These are phyloP conservation scores for Hypoxylon sp. DNA, from an alignment of 2,329 filamentous ascomycete species.

Conservation along the genomic window DNA sequence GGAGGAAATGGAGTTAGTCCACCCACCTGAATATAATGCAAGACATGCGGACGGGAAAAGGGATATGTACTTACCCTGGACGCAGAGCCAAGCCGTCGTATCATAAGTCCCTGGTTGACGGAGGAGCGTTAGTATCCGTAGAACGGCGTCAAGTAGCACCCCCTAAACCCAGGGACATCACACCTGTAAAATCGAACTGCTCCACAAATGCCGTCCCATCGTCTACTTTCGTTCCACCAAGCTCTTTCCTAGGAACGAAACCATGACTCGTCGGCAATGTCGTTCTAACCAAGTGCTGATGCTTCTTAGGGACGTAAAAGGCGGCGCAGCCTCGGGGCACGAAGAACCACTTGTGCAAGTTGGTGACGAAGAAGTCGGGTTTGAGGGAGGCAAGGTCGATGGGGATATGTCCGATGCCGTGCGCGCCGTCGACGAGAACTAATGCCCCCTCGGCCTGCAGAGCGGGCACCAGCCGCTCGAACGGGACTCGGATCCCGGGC, in stretches of 20 bases:
- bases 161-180: conserved; percentile 5
- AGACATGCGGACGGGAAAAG: background rate
- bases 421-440: conserved; percentile 73
- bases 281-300: conserved; percentile 72
- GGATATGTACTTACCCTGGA: conserved; percentile 51
- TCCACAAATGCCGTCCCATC: conserved; percentile 45
- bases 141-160: background rate
- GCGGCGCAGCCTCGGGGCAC: conserved; percentile 73
- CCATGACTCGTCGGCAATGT: conserved; percentile 74
- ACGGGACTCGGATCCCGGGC: conserved; percentile 74
- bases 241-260: conserved; percentile 58
- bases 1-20: background rate
- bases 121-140: conserved; percentile 68
- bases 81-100: conserved; percentile 68
- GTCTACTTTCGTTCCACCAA: background rate
- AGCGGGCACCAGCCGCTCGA: conserved; percentile 66
- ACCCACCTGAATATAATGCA: background rate
- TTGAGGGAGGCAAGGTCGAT: conserved; percentile 68
- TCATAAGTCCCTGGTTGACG: conserved; percentile 68
- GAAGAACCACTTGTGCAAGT: conserved; percentile 77
- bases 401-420: conserved; percentile 72
- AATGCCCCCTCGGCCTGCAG: conserved; percentile 69
- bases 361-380: conserved; percentile 76
- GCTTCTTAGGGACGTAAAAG: conserved; percentile 70
- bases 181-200: conserved; percentile 54